Percentiles rank a stretch among this genome's conserved stretches.
phyloP scores from a whole-genome alignment of 176 grass and related monocot species.

The Zizania latifolia region DNA sequence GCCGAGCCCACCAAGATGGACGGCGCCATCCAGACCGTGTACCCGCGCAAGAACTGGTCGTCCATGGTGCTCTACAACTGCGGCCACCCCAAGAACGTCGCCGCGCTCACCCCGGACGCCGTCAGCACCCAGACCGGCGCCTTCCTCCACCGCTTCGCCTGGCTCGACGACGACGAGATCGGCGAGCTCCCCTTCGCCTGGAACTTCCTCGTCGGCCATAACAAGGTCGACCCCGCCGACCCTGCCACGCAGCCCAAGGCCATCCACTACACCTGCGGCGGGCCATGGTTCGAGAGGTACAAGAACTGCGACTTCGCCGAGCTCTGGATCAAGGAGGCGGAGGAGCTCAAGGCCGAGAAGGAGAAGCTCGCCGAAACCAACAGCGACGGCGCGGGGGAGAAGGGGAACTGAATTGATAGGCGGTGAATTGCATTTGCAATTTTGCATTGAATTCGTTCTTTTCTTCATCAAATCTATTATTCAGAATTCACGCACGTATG shows the following conservation, averaged over 20 bases:
- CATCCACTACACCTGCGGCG: constrained; percentile 69
- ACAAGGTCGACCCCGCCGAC: constrained; percentile 47
- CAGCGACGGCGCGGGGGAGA: neutral
- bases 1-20: constrained; percentile 69
- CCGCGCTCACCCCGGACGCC: constrained; percentile 51
- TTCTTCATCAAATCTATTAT: neutral
- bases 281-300: constrained; percentile 71
- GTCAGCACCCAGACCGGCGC: constrained; percentile 71
- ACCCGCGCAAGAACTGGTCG: constrained; percentile 89
- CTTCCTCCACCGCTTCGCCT: constrained; percentile 67
- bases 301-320: constrained; percentile 67
- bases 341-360: constrained; percentile 49
- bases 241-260: constrained; percentile 48
- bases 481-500: neutral
- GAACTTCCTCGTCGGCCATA: constrained; percentile 86
- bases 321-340: constrained; percentile 56
- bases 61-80: constrained; percentile 85
- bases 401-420: no score
- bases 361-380: no score
- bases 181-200: constrained; percentile 67
- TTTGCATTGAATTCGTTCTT: constrained; percentile 31
- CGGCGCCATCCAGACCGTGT: constrained; percentile 66
- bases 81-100: constrained; percentile 65
- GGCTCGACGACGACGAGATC: constrained; percentile 78
- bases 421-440: neutral